phyloP scores from a whole-genome alignment of 2,329 filamentous ascomycete genomes.

The Fusarium sulawesiense region DNA sequence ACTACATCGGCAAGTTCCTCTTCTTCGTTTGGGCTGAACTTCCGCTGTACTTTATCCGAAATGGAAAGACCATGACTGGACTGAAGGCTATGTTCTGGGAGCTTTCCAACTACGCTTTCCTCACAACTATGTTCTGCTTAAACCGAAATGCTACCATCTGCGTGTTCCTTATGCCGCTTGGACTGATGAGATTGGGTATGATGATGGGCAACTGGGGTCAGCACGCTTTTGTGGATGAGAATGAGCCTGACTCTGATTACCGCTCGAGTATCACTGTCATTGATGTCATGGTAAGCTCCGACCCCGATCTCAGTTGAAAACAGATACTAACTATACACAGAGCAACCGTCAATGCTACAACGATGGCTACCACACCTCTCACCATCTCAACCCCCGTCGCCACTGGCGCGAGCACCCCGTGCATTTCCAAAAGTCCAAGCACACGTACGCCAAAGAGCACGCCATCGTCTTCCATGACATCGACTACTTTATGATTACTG shows the following conservation, averaged over 20 bases:
- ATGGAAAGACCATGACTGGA: constrained; percentile 66
- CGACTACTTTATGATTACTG: constrained; percentile 81
- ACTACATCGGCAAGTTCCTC: constrained; percentile 79
- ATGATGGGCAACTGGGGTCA: constrained; percentile 91
- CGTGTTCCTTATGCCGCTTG: constrained; percentile 73
- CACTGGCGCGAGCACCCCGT: constrained; percentile 86
- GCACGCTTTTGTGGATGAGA: constrained; percentile 81
- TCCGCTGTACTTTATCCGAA: constrained; percentile 77
- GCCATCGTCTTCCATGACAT: constrained; percentile 85
- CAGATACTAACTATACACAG: constrained; percentile 54
- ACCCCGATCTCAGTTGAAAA: too few species aligned
- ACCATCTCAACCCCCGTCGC: constrained; percentile 80
- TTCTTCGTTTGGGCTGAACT: constrained; percentile 80
- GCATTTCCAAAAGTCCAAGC: constrained; percentile 77
- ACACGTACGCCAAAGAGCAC: constrained; percentile 71
- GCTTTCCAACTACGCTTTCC: constrained; percentile 67
- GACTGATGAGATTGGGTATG: constrained; percentile 74
- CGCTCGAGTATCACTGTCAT: constrained; percentile 83
- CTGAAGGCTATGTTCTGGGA: constrained; percentile 71
- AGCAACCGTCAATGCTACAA: constrained; percentile 87
- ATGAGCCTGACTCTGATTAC: constrained; percentile 81
- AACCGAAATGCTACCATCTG: constrained; percentile 70
- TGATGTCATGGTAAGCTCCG: constrained; percentile 74
- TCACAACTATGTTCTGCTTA: constrained; percentile 57
- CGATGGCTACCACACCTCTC: constrained; percentile 84